Percentiles rank a stretch among this genome's conserved stretches.
phyloP scores from a whole-genome alignment of 306 rosid genomes.

The Quercus agrifolia region DNA sequence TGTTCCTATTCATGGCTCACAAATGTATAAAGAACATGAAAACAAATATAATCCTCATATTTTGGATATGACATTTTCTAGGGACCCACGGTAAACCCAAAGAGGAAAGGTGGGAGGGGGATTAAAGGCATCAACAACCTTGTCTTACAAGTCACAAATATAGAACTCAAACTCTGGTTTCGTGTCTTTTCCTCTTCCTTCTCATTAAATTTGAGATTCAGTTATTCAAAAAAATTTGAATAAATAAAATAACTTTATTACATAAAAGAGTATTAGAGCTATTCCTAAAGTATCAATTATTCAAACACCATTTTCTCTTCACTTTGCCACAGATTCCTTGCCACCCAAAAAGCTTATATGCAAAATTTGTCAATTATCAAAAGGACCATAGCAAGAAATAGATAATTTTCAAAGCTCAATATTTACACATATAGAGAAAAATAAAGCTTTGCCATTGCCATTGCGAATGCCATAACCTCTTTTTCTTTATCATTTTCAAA shows the following conservation, averaged over 20 bases:
- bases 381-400: too few species aligned
- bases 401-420: too few species aligned
- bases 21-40: background rate
- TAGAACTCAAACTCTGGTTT: background rate
- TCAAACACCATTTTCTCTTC: background rate
- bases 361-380: too few species aligned
- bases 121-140: too few species aligned
- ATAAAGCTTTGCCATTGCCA: too few species aligned
- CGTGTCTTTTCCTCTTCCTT: background rate
- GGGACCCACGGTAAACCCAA: background rate
- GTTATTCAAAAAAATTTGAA: background rate
- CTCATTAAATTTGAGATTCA: background rate
- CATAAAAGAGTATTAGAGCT: background rate
- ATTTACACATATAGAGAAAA: too few species aligned
- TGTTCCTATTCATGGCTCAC: background rate
- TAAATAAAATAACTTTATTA: background rate
- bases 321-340: too few species aligned
- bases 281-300: background rate
- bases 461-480: too few species aligned
- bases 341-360: too few species aligned
- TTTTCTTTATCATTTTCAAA: too few species aligned
- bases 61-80: background rate
- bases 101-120: too few species aligned
- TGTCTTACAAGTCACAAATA: background rate
- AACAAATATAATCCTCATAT: background rate